Evolutionary conservation across 805 yeast species (phyloP).

Genomic region (Jamesozyma rosinii): DNA sequence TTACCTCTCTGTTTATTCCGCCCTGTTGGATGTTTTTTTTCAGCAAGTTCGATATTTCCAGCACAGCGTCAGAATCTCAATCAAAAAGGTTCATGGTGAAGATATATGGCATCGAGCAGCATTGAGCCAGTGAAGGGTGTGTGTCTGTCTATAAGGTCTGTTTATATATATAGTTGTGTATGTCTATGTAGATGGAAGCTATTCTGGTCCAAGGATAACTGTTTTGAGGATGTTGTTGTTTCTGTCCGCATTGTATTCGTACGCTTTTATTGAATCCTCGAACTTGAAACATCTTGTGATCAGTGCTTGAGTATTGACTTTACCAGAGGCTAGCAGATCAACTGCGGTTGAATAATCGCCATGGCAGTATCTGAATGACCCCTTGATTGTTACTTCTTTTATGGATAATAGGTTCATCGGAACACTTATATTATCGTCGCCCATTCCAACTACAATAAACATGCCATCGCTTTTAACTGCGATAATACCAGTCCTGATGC

Average conservation of each 20-base stretch:
- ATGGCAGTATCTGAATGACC: conserved; percentile 71
- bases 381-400: conserved; percentile 61
- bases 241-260: conserved; percentile 50
- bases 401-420: conserved; percentile 64
- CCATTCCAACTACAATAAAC: conserved; percentile 81
- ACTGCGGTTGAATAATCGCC: conserved; percentile 73
- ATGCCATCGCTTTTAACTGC: conserved; percentile 59
- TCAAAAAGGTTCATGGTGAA: background rate
- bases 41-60: conserved; percentile 2
- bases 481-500: conserved; percentile 60
- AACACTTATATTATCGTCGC: conserved; percentile 56
- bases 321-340: conserved; percentile 51
- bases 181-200: background rate
- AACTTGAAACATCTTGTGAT: conserved; percentile 69
- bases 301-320: conserved; percentile 55
- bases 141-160: background rate
- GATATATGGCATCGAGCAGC: no score
- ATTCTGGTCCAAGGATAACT: conserved; percentile 65
- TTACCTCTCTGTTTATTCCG: no score
- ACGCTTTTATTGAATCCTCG: conserved; percentile 66
- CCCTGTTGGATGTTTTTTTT: no score
- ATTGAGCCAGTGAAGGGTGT: background rate
- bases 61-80: background rate
- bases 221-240: conserved; percentile 66
- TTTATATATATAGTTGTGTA: background rate